Conservation (phyloP, 129 eudicot genomes). For the Saposhnikovia divaricata region DNA sequence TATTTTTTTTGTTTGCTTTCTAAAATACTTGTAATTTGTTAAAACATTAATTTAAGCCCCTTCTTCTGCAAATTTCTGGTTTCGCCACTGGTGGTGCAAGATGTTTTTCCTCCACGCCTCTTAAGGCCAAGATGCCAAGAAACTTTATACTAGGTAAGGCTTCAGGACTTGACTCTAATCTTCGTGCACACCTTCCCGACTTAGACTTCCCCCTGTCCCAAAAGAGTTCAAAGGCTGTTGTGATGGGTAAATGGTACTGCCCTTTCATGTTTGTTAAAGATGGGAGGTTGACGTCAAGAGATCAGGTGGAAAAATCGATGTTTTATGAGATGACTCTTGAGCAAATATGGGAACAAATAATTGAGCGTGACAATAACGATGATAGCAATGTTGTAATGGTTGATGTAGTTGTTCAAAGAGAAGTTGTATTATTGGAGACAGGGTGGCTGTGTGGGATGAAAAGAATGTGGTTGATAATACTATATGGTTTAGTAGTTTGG, state of each 20-base stretch:
- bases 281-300: constrained; percentile 13
- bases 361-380: constrained; percentile 16
- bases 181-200: constrained; percentile 50
- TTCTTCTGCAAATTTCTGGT: too few species aligned
- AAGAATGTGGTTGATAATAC: constrained; percentile 17
- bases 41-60: too few species aligned
- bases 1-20: too few species aligned
- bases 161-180: constrained; percentile 31
- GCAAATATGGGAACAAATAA: constrained; percentile 58
- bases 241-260: constrained; percentile 72
- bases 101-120: constrained; percentile 51
- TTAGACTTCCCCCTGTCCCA: constrained; percentile 18
- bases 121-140: constrained; percentile 21
- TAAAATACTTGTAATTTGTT: too few species aligned
- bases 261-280: constrained; percentile 75
- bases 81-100: too few species aligned
- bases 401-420: constrained; percentile 24
- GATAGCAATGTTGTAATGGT: constrained; percentile 16
- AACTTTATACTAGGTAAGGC: constrained; percentile 38
- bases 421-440: constrained; percentile 31
- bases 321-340: constrained; percentile 55
- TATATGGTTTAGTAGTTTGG: constrained; percentile 22
- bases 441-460: constrained; percentile 37
- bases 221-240: constrained; percentile 25
- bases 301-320: constrained; percentile 39